phyloP scores from a whole-genome alignment of 495 filamentous ascomycete species.

The Neurospora discreta region DNA sequence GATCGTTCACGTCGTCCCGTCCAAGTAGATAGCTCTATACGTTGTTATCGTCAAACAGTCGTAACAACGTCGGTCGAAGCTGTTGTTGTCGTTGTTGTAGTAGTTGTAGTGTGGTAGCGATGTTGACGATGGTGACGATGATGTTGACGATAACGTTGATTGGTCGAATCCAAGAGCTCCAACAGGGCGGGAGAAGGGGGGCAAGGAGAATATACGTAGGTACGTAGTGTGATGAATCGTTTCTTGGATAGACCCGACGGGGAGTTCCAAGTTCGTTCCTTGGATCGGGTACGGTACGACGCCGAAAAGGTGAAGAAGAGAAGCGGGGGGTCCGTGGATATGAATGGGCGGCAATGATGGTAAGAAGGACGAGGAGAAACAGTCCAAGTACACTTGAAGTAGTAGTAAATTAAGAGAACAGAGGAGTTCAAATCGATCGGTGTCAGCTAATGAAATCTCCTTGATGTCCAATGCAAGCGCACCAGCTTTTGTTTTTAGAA shows the following conservation, averaged over 20 bases:
- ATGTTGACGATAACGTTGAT: background rate
- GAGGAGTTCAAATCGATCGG: background rate
- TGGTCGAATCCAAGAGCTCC: background rate
- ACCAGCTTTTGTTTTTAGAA: background rate
- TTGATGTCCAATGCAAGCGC: background rate
- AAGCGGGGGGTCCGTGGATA: background rate
- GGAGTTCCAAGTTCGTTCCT: background rate
- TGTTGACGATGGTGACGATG: background rate
- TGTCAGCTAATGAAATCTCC: background rate
- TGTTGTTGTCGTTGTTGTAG: background rate
- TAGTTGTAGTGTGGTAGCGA: background rate
- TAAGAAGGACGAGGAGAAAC: background rate
- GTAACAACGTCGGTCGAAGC: background rate
- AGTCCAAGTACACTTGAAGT: background rate
- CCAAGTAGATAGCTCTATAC: background rate
- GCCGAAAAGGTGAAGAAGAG: background rate
- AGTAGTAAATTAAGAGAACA: background rate
- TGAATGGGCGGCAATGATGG: background rate
- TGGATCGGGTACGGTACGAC: background rate
- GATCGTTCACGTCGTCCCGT: background rate
- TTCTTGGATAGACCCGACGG: background rate
- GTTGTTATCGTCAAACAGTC: background rate
- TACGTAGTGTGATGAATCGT: background rate
- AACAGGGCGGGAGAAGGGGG: background rate
- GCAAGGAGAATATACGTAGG: background rate